Evolutionary conservation across 2,329 filamentous ascomycete species (phyloP), one percentile per base, ranked within the genome.

Genomic region (Paraphoma chrysanthemicola): DNA sequence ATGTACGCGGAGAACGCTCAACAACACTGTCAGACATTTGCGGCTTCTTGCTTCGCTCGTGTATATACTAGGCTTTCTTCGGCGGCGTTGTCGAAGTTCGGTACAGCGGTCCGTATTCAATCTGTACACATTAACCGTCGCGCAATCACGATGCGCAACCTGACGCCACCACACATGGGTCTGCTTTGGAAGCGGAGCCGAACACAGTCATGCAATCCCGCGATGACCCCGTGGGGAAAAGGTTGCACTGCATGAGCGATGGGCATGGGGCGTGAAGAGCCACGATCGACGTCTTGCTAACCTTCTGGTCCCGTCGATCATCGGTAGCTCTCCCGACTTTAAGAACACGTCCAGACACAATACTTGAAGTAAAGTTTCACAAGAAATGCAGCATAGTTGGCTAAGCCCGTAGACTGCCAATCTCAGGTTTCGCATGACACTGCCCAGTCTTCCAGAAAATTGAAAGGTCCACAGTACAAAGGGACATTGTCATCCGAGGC

Each of bases 81-180:
- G 23, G 23, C 23, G 33, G 6, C n/a, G 33, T 38, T 11, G 46
- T 18, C 6, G 38, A 52, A 46, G 39, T 52, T 61, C 59, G 59
- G 56, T 50, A 54, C 17, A 4, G 36, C 56, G 59, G 59, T 48
- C 59, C 59, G 59, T 51, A 28, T 44, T 46, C 54, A 62, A 61
- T 62, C 44, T 60, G 54, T 57, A 45, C 33, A 38, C 9, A 59
- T 62, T 59, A 56, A 41, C 47, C 53, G 49, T 41, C n/a, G 18
- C 41, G 49, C 47, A 36, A 43, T 33, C 29, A 36, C 38, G 23
- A 23, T 18, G 3, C 33, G 14, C 33, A 31, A 31, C 5, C 33
- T 42, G 17, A 53, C 52, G 49, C 55, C 46, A 60, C 44, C 38
- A 44, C 55, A 28, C 38, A 39, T 52, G 44, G 31, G 38, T 33